Conservation (phyloP, 805 yeast genomes). For the Candida parachauliodes region DNA sequence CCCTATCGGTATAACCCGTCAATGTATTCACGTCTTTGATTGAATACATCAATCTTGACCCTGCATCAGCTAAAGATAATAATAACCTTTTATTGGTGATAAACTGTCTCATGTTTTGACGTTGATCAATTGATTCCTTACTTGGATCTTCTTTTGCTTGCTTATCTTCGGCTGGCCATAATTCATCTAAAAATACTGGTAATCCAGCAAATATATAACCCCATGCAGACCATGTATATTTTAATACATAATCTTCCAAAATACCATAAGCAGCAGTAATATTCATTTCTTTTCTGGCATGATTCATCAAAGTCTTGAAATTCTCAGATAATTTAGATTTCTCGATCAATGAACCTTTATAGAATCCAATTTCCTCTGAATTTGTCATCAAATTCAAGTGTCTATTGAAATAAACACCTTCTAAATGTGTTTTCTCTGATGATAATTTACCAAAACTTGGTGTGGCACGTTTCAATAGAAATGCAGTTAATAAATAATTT, state of each 20-base stretch:
- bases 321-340: constrained; percentile 58
- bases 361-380: constrained; percentile 91
- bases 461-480: constrained; percentile 63
- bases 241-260: constrained; percentile 80
- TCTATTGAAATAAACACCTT: constrained; percentile 84
- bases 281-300: constrained; percentile 51
- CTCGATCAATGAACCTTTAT: constrained; percentile 83
- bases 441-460: constrained; percentile 84
- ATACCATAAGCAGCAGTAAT: constrained; percentile 65
- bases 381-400: constrained; percentile 82
- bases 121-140: constrained; percentile 29
- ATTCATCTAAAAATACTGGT: constrained; percentile 70
- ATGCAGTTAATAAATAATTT: constrained; percentile 79
- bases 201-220: constrained; percentile 90
- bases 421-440: constrained; percentile 69
- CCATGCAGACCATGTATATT: constrained; percentile 91
- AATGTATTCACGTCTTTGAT: constrained; percentile 88
- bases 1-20: constrained; percentile 86
- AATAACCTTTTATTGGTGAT: constrained; percentile 86
- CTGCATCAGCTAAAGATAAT: constrained; percentile 92
- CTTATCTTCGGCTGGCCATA: constrained; percentile 26
- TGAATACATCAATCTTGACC: constrained; percentile 90
- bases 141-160: constrained; percentile 7
- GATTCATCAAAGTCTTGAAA: constrained; percentile 53
- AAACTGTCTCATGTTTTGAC: constrained; percentile 77